Evolutionary conservation across 2,329 filamentous ascomycete species (phyloP), one percentile per base, ranked within the genome.

Genomic region (Pseudogymnoascus sp.): DNA sequence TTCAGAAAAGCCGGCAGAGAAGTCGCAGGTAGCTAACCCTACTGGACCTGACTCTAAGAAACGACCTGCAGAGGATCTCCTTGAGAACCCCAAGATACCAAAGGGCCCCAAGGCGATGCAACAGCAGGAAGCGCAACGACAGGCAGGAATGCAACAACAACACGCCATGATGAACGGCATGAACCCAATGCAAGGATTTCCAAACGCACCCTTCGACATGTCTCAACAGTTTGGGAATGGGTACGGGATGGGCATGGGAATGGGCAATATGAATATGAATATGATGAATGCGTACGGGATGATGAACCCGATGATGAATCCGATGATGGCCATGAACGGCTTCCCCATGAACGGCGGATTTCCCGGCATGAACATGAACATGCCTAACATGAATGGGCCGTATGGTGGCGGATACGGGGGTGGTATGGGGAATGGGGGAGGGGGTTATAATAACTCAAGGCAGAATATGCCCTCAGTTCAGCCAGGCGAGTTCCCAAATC

Each of bases 11-110:
- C 68, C 72, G 0, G 71, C 72, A 16, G 71, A 66, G 6, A 76
- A 76, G 62, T 72, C 73, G 18, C 71, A 73, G 3, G 64, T 69
- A 6, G 64, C 70, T 63, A 68, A 69, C 12, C 68, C 68, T 62
- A 70, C 69, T 8, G 66, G 71, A 61, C n/a, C 63, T 62, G 76
- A 76, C 64, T 78, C 84, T 26, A 95, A 90, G 77, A 99, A 97
- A 78, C 86, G 95, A 21, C 83, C 89, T 10, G 91, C 92, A 12
- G 91, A 93, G 37, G 88, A 92, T 62, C 81, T 81, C 34, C 77
- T 83, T 5, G 84, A 86, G 69, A 86, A 88, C 68, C 83, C 83
- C 42, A 84, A 83, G 71, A 83, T 87, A 42, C 83, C 85, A 54
- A 88, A 87, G 69, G 85, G 80, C 0, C 86, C 85, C 1, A 86